Base-by-base conservation (phyloP, 2,329 filamentous ascomycete species). In the Aspergillus caelatus region DNA sequence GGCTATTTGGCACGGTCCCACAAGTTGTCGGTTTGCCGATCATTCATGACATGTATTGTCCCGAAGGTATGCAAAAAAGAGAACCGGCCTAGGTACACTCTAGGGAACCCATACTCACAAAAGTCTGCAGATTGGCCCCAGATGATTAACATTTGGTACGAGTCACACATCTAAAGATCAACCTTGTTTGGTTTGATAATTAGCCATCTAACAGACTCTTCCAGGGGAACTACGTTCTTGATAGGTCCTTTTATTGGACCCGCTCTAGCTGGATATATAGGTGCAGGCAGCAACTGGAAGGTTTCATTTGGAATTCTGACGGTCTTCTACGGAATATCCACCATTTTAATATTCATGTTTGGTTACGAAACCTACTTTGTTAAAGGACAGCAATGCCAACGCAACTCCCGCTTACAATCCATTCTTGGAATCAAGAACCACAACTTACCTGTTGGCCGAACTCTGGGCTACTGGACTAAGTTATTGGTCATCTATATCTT, bases 1-100 rank as follows among this genome's bases (percentile, higher is more conserved):
- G 77, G 11, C 66, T 79, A 5, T 76, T 79, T 55, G 76, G 76
- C 0, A 79, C 77, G 3, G 72, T 77, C 34, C 76, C 80, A 26
- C 75, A 80, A 65, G 70, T 81, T 54, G 76, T 79, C 39, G 77
- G 77, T 4, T 67, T 79, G 6, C 74, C 76, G 1, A 78, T 79
- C 14, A 78, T 79, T 46, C 74, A 79, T 53, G 76, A 79, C 58
- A 78, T 79, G 72, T 79, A 78, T 62, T 62, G 61, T 2, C 67
- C 70, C 9, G 55, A 72, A 26, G 71, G 72, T 73, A 52, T 50
- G 68, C 23, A 28, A 28, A 50, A 7, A 26, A 9, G 45, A 14
- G 14, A 14, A 12, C 23, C 11, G 10, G 23, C 19, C 21, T 8
- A 16, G 14, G 23, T 16, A 19, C 14, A 14, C 14, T 26, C 19